Percentiles rank a stretch among this genome's conserved stretches.
phyloP scores from a whole-genome alignment of 2,329 filamentous ascomycete species.

The Colletotrichum siamense region DNA sequence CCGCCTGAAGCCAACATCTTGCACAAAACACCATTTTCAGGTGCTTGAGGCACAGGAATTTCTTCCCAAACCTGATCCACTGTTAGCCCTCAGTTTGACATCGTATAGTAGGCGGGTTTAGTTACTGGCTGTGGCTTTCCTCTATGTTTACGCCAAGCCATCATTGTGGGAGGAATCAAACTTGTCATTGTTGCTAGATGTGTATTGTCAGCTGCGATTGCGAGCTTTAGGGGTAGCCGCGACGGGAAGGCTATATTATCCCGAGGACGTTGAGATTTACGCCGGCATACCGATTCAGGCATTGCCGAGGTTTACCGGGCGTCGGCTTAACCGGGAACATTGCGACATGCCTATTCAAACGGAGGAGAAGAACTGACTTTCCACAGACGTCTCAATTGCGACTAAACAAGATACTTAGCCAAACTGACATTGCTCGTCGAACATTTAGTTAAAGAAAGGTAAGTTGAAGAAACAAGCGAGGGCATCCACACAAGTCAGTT shows the following conservation, averaged over 20 bases:
- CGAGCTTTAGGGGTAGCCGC: background rate
- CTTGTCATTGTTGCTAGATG: slow-evolving; percentile 2
- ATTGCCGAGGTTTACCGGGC: background rate
- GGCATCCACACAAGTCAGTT: background rate
- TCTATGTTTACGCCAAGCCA: slow-evolving; percentile 39
- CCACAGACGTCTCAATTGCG: background rate
- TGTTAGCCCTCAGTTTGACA: background rate
- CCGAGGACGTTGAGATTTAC: background rate
- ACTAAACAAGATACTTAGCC: background rate
- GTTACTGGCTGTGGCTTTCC: slow-evolving; percentile 31
- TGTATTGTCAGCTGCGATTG: background rate
- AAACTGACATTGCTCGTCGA: background rate
- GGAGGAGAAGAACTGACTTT: background rate
- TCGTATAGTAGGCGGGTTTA: background rate
- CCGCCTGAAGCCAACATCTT: slow-evolving; percentile 39
- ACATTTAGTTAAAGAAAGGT: background rate
- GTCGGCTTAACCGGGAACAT: background rate
- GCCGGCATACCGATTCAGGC: background rate
- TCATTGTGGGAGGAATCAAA: slow-evolving; percentile 32
- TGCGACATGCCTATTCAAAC: background rate
- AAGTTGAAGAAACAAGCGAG: background rate
- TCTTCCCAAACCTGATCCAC: slow-evolving; percentile 28
- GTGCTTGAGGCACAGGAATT: slow-evolving; percentile 29
- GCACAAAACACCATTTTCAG: slow-evolving; percentile 31
- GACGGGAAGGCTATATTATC: background rate